Conservation (phyloP, 371 early-diverging fungal genomes). For the Capillidium rhysosporum region DNA sequence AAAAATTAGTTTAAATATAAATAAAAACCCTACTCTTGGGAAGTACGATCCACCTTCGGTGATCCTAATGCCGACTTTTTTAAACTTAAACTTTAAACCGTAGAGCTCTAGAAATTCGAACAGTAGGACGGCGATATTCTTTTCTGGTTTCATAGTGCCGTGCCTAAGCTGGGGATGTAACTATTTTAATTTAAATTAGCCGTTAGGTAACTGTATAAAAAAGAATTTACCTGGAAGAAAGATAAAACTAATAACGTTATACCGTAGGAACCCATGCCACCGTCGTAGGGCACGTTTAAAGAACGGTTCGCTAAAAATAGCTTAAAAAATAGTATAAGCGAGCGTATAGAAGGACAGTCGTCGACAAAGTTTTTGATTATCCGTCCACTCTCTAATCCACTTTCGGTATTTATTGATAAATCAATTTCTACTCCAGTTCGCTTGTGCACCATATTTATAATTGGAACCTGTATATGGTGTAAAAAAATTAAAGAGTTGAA, state of each 20-base stretch:
- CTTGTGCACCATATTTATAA: conserved; percentile 68
- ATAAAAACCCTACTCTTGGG: neutral
- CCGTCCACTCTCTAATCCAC: conserved; percentile 40
- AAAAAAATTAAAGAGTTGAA: neutral
- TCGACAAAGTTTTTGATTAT: conserved; percentile 30
- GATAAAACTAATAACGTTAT: conserved; percentile 62
- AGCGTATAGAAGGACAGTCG: conserved; percentile 32
- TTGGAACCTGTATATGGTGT: conserved; percentile 47
- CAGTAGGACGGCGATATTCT: conserved; percentile 80
- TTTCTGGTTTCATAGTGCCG: conserved; percentile 32
- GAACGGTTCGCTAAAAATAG: conserved; percentile 49
- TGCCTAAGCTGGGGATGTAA: conserved; percentile 66
- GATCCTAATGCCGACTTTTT: conserved; percentile 42
- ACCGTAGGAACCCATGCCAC: conserved; percentile 90
- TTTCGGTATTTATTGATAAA: conserved; percentile 50
- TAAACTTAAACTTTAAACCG: conserved; percentile 58
- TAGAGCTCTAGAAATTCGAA: conserved; percentile 92
- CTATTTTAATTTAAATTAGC: conserved; percentile 14
- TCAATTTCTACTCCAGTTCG: conserved; percentile 60
- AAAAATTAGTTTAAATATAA: neutral
- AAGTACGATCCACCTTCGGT: conserved; percentile 28
- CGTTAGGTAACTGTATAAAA: neutral
- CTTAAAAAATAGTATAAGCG: conserved; percentile 60
- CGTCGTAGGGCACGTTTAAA: conserved; percentile 78
- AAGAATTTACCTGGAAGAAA: conserved; percentile 43